Conservation (phyloP, 768 basidiomycete species). For the Termitomyces heimii region DNA sequence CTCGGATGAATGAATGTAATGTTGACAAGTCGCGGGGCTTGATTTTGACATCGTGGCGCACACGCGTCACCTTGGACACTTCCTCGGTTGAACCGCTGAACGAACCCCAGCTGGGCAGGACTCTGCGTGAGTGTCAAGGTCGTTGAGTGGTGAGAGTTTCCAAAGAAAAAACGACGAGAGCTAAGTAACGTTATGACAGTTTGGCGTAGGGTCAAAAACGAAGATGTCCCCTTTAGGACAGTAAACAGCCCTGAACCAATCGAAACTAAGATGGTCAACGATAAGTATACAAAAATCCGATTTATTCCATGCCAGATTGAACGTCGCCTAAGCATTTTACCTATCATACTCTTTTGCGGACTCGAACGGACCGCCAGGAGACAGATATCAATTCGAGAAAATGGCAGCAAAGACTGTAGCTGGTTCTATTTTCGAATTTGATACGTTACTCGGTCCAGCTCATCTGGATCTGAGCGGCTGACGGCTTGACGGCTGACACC, state of each 20-base stretch:
- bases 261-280: neutral
- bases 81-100: neutral
- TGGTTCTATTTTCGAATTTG: neutral
- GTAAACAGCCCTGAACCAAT: neutral
- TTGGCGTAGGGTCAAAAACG: neutral
- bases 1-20: slow-evolving; percentile 1
- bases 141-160: neutral
- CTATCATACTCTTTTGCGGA: neutral
- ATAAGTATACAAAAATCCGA: too few species aligned
- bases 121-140: neutral
- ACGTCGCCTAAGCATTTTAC: neutral
- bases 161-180: neutral
- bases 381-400: neutral
- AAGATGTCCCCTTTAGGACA: neutral
- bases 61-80: neutral
- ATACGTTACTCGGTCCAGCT: neutral
- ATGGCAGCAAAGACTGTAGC: neutral
- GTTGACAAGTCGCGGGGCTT: neutral
- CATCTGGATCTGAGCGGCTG: neutral
- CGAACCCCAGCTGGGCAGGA: too few species aligned
- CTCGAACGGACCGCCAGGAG: neutral
- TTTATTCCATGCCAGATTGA: neutral
- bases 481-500: neutral
- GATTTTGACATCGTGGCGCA: slow-evolving; percentile 9
- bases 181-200: neutral